A percentile compares a stretch with the other conserved stretches of the same genome.
These are phyloP conservation scores for Groenewaldozyma salmanticensis DNA, from an alignment of 805 yeast genomes.

Conservation along the genomic window DNA sequence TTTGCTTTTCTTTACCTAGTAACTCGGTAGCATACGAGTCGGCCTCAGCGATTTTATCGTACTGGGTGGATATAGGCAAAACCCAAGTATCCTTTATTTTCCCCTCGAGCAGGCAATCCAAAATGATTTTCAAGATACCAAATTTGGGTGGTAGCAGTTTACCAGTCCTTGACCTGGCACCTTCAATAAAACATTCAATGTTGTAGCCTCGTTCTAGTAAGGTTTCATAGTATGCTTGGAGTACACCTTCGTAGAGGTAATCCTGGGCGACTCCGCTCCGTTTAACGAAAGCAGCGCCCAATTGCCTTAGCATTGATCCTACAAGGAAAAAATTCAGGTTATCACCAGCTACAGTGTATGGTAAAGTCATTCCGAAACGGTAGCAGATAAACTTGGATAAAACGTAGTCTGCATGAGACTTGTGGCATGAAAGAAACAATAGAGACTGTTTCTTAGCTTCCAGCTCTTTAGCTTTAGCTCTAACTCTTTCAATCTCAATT, in stretches of 20 bases:
- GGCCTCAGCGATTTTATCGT: conserved; percentile 50
- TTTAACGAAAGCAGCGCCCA: conserved; percentile 51
- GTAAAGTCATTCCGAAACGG: conserved; percentile 44
- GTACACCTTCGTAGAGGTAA: conserved; percentile 35
- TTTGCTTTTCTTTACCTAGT: conserved; percentile 46
- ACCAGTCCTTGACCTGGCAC: conserved; percentile 61
- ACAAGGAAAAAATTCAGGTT: conserved; percentile 50
- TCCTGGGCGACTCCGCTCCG: conserved; percentile 33
- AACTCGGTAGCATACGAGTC: conserved; percentile 47
- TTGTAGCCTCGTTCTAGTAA: conserved; percentile 39
- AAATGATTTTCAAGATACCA: conserved; percentile 46
- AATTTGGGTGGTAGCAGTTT: conserved; percentile 52
- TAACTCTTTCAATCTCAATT: conserved; percentile 26
- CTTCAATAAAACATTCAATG: conserved; percentile 55
- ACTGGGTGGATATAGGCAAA: conserved; percentile 49
- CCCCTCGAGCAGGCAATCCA: conserved; percentile 38
- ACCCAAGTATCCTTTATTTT: conserved; percentile 33
- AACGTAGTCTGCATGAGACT: conserved; percentile 53
- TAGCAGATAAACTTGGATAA: conserved; percentile 45
- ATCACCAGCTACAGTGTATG: conserved; percentile 57
- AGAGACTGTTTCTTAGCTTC: conserved; percentile 27
- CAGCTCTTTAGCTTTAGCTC: conserved; percentile 27
- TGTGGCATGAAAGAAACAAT: conserved; percentile 49
- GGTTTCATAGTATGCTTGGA: conserved; percentile 38
- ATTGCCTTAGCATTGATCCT: conserved; percentile 39